Evolutionary conservation across 1,284 basidiomycete genomes (phyloP).

Genomic region (Sanghuangporus sanghuang): DNA sequence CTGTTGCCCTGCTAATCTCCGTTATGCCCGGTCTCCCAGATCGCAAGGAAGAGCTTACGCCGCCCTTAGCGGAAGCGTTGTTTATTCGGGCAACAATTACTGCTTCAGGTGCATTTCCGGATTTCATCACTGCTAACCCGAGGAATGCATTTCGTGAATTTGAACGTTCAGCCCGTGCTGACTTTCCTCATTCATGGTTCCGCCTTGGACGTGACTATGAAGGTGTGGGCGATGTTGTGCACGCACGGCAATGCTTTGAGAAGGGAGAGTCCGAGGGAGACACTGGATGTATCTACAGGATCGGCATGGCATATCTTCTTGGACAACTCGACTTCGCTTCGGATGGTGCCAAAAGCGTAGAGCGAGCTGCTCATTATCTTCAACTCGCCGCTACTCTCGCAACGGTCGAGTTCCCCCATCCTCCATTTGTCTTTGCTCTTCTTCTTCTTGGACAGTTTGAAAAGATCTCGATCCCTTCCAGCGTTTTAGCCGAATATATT

Average conservation of each 20-base stretch:
- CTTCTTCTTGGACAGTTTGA: slow-evolving; percentile 78
- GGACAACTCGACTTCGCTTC: slow-evolving; percentile 73
- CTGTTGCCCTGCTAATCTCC: slow-evolving; percentile 57
- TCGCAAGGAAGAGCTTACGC: slow-evolving; percentile 30
- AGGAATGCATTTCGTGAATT: slow-evolving; percentile 84
- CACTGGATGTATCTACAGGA: slow-evolving; percentile 74
- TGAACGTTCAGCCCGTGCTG: slow-evolving; percentile 71
- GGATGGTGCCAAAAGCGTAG: slow-evolving; percentile 44
- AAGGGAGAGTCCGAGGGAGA: slow-evolving; percentile 68
- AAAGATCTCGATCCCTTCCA: slow-evolving; percentile 47
- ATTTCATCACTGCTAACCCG: slow-evolving; percentile 59
- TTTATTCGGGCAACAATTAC: slow-evolving; percentile 71
- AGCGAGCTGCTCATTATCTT: slow-evolving; percentile 67
- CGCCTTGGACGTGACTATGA: slow-evolving; percentile 89
- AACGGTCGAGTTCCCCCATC: slow-evolving; percentile 72
- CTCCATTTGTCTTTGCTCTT: slow-evolving; percentile 82
- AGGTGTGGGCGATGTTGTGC: slow-evolving; percentile 65
- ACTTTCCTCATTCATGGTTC: slow-evolving; percentile 80
- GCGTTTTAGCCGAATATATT: slow-evolving; percentile 49
- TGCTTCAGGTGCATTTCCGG: slow-evolving; percentile 63
- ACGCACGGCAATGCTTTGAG: slow-evolving; percentile 81
- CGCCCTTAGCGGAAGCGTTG: slow-evolving; percentile 45
- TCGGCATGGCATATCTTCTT: slow-evolving; percentile 88
- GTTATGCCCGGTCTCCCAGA: slow-evolving; percentile 29
- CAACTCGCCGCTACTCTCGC: slow-evolving; percentile 73